Percentiles rank a stretch among this genome's conserved stretches.
These are phyloP conservation scores for Cutaneotrichosporon dermatis DNA, from an alignment of 1,284 basidiomycete species.

Conservation along the genomic window DNA sequence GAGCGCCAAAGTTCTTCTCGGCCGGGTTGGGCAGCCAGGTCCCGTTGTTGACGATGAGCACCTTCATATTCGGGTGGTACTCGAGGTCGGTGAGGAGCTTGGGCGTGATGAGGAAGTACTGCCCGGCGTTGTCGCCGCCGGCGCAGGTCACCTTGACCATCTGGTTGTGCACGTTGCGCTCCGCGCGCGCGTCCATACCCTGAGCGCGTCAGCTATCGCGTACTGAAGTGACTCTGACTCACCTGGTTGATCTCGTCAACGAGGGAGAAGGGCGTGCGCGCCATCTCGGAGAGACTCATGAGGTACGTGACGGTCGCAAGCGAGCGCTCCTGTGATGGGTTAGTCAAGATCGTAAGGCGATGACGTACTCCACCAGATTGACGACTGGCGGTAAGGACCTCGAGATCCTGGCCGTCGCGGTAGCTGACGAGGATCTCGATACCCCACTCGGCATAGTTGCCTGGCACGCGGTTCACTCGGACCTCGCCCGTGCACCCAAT, in stretches of 20 bases:
- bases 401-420: conserved; percentile 80
- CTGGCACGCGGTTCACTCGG: conserved; percentile 63
- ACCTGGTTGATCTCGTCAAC: conserved; percentile 95
- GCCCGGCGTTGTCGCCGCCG: conserved; percentile 63
- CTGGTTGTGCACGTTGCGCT: conserved; percentile 91
- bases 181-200: conserved; percentile 94
- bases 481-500: conserved; percentile 91
- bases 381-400: conserved; percentile 77
- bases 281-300: conserved; percentile 87
- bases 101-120: conserved; percentile 98
- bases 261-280: conserved; percentile 86
- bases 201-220: conserved; percentile 50
- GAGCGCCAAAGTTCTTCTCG: conserved; percentile 26
- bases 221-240: neutral
- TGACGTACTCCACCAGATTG: conserved; percentile 90
- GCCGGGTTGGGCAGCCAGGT: conserved; percentile 54
- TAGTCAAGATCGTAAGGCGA: neutral
- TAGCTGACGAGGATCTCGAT: conserved; percentile 96
- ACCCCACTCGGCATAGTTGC: conserved; percentile 88
- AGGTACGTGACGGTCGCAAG: conserved; percentile 95
- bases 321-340: conserved; percentile 74
- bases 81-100: conserved; percentile 85
- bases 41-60: conserved; percentile 92
- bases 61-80: conserved; percentile 88
- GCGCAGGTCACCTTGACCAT: conserved; percentile 91